Evolutionary conservation across 2,329 filamentous ascomycete species (phyloP).

Genomic region (Pestalotiopsis sp.): DNA sequence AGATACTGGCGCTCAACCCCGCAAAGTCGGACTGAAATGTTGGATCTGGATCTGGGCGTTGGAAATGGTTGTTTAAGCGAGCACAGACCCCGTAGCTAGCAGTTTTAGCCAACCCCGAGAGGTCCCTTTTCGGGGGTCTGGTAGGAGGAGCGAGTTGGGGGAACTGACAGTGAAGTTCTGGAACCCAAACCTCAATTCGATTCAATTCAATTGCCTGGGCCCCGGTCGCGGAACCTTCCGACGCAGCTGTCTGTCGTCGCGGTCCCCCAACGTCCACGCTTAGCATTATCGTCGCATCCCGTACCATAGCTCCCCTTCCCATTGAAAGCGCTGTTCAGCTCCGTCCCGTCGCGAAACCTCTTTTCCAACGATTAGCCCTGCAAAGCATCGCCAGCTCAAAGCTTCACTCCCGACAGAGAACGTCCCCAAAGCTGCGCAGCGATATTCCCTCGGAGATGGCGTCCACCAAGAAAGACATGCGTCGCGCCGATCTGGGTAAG

Average conservation of each 20-base stretch:
- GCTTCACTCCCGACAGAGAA: neutral
- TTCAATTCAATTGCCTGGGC: too few relatives aligned
- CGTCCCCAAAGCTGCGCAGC: neutral
- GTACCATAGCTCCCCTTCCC: too few relatives aligned
- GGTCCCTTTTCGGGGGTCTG: neutral
- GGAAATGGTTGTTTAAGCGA: neutral
- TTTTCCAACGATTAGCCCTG: neutral
- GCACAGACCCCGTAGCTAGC: neutral
- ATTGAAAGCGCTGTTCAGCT: too few relatives aligned
- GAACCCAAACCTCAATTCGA: neutral
- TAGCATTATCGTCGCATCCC: neutral
- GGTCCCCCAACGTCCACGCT: neutral
- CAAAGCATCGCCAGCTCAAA: neutral
- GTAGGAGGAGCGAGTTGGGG: too few relatives aligned
- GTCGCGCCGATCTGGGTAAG: conserved; percentile 71
- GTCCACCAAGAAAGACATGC: conserved; percentile 74
- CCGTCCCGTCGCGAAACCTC: neutral
- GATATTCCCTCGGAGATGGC: conserved; percentile 48
- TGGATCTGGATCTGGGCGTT: too few relatives aligned
- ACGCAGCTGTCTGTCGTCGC: neutral
- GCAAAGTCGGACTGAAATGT: too few relatives aligned
- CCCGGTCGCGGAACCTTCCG: neutral
- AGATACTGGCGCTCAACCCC: too few relatives aligned
- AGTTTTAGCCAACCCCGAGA: neutral
- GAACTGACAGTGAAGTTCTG: neutral